phyloP scores from a whole-genome alignment of 2,329 filamentous ascomycete species.

The Hypoxylon sp. region DNA sequence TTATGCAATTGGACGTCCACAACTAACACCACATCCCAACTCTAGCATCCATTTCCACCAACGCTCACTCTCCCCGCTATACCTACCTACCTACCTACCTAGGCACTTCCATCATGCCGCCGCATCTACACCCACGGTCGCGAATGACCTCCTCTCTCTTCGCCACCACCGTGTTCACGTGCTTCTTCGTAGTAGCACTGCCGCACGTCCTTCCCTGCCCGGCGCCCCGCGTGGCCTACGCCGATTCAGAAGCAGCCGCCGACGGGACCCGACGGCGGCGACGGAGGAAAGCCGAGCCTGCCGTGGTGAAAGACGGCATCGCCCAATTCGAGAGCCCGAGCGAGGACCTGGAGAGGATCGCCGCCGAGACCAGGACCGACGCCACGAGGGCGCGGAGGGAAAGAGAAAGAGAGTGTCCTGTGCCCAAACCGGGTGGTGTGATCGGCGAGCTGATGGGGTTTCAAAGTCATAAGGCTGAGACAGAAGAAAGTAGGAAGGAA shows the following conservation, averaged over 20 bases:
- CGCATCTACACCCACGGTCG: conserved; percentile 91
- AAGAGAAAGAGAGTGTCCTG: conserved; percentile 80
- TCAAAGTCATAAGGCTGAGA: conserved; percentile 49
- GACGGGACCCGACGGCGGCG: conserved; percentile 34
- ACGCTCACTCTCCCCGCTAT: not conserved
- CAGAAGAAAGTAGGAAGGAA: conserved; percentile 7
- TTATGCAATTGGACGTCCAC: conserved; percentile 12
- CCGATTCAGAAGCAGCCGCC: conserved; percentile 66
- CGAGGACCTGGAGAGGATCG: conserved; percentile 47
- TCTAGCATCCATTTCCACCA: conserved; percentile 2
- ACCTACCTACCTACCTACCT: not conserved
- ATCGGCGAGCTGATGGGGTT: conserved; percentile 81
- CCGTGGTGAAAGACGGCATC: conserved; percentile 53
- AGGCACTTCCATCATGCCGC: conserved; percentile 75
- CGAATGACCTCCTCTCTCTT: conserved; percentile 94
- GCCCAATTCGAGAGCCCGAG: conserved; percentile 35
- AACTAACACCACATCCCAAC: conserved; percentile 12
- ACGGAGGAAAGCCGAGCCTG: conserved; percentile 42
- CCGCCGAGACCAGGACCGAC: conserved; percentile 4
- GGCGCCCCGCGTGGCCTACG: conserved; percentile 76
- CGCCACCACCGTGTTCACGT: conserved; percentile 87
- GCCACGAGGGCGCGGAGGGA: conserved; percentile 50
- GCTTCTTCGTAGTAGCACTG: conserved; percentile 89
- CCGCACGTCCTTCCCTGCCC: conserved; percentile 94
- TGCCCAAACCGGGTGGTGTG: conserved; percentile 87